Evolutionary conservation across 345 rosid species (phyloP), one percentile per base, ranked within the genome.

Genomic region (Brassica rapa): DNA sequence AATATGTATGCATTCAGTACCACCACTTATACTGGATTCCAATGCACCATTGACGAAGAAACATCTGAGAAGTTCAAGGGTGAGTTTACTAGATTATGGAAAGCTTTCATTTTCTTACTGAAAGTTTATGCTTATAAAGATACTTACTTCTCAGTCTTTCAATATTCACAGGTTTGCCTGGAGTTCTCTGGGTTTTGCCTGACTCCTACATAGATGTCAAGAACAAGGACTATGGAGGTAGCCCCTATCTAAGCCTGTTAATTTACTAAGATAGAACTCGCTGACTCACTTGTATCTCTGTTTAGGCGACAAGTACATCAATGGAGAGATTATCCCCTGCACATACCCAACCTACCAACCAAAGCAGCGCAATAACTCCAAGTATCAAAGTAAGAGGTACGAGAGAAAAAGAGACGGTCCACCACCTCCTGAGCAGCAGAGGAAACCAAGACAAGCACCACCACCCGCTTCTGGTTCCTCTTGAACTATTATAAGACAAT

Each of bases 1-100:
- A 95, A 92, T 82, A 88, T 93, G 97, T 95, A 91, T 57, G 98
- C 98, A 30, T 93, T 95, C 81, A 94, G 98, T 60, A 93, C 97
- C 16, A 89, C 98, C 5, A 93, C 97, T 1, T 93, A 93, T 76
- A 93, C 98, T 39, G 97, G 99, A 30, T 95, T 95, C 73, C 98
- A 95, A 69, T 95, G 97, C 84, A 93, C 93, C 7, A 90, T 90
- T 0, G 86, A 85, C 16, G 94, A 92, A 83, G 96, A 87, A 74
- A 90, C 93, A 5, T 92, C 96, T 29, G 95, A 93, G 88, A 91
- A 91, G 78, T 93, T 93, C 82, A 93, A 93, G 80, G 98, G 98
- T 93, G 24, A 73, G 96, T 89, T 35, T 43, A 70, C 11, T 53
- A 19, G 75, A 71, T 8, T 15, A 70, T 63, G 46, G 15, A 30